Percentiles rank a stretch among this genome's conserved stretches.
Conservation (phyloP, 1,139 yeast genomes). For the Zhuliangozyma blackwelliae region DNA sequence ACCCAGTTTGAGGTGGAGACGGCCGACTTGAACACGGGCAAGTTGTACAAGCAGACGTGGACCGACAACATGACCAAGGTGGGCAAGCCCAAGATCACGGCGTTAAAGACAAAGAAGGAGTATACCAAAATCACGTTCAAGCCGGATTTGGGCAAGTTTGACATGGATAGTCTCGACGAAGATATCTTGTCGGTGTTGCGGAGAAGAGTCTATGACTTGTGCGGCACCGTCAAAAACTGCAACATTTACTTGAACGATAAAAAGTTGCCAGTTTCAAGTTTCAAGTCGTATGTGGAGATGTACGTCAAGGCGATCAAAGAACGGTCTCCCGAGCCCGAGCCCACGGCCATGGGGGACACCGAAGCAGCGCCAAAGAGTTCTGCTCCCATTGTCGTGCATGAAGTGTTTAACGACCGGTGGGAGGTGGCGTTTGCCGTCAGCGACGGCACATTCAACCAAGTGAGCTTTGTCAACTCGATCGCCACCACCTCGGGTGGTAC, state of each 20-base stretch:
- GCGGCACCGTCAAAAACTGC: slow-evolving; percentile 90
- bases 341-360: slow-evolving; percentile 28
- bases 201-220: slow-evolving; percentile 92
- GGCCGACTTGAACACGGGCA: slow-evolving; percentile 65
- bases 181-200: slow-evolving; percentile 81
- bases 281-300: slow-evolving; percentile 86
- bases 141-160: slow-evolving; percentile 83
- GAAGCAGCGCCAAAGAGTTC: no score
- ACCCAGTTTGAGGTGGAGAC: slow-evolving; percentile 86
- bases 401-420: slow-evolving; percentile 74
- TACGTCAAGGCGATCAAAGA: slow-evolving; percentile 67
- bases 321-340: slow-evolving; percentile 26
- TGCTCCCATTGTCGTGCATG: slow-evolving; percentile 85
- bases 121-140: slow-evolving; percentile 85
- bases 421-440: slow-evolving; percentile 94
- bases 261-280: slow-evolving; percentile 62
- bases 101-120: slow-evolving; percentile 59
- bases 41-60: slow-evolving; percentile 81
- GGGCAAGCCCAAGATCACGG: slow-evolving; percentile 69
- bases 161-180: slow-evolving; percentile 76
- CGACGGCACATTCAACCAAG: slow-evolving; percentile 85
- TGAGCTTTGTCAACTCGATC: slow-evolving; percentile 94
- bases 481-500: slow-evolving; percentile 98
- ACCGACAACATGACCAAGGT: slow-evolving; percentile 77
- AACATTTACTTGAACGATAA: slow-evolving; percentile 76